Percentiles rank a stretch among this genome's conserved stretches.
These are phyloP conservation scores for Chaetomiaceae sp. DNA, from an alignment of 2,329 filamentous ascomycete species.

Conservation along the genomic window DNA sequence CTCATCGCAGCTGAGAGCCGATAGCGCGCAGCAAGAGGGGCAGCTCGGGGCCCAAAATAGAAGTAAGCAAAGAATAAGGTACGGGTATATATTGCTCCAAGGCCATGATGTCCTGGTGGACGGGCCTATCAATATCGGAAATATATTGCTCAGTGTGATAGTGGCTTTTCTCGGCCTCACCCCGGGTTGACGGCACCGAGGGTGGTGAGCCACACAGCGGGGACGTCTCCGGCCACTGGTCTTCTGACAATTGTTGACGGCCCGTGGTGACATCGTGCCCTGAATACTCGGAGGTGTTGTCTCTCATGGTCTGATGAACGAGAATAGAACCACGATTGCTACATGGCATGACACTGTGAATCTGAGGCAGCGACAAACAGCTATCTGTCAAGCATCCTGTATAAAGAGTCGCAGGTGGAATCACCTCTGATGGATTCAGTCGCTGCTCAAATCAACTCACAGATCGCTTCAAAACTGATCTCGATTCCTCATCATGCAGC, in stretches of 20 bases:
- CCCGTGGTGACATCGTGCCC: neutral
- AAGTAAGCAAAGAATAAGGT: neutral
- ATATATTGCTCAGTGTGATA: neutral
- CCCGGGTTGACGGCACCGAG: too few relatives aligned
- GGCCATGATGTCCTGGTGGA: neutral
- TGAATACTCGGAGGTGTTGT: neutral
- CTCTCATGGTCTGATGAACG: neutral
- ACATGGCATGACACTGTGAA: neutral
- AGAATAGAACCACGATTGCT: neutral
- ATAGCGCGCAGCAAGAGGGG: neutral
- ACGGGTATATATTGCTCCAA: neutral
- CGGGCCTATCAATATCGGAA: neutral
- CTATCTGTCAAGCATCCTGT: too few relatives aligned
- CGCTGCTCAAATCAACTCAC: neutral
- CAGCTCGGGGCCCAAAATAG: slow-evolving; percentile 5
- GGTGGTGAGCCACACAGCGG: too few relatives aligned
- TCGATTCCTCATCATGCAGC: slow-evolving; percentile 9
- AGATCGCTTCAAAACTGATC: neutral
- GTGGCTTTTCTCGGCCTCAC: neutral
- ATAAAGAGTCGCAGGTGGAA: too few relatives aligned
- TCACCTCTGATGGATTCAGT: too few relatives aligned
- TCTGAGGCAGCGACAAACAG: too few relatives aligned
- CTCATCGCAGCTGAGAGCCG: neutral
- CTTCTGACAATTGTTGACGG: too few relatives aligned
- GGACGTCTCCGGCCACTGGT: too few relatives aligned